Percentiles rank a stretch among this genome's conserved stretches.
Evolutionary conservation across 192 early-diverging fungal species (phyloP).

Genomic region (Rhizophagus prolifer): DNA sequence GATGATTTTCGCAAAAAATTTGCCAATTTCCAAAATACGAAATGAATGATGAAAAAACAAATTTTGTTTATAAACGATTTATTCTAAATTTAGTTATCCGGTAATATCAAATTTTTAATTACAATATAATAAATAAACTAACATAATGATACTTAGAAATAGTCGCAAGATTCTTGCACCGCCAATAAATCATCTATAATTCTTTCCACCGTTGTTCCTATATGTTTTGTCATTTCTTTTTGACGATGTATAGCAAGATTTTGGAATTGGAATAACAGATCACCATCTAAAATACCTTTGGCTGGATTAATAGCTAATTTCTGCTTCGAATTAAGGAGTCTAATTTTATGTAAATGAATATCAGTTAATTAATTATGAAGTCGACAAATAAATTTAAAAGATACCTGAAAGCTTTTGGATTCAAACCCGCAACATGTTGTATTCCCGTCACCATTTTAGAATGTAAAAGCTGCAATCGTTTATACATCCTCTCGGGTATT

Average conservation of each 20-base stretch:
- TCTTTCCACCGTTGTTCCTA: slow-evolving; percentile 80
- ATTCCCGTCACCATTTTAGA: slow-evolving; percentile 81
- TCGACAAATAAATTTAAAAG: slow-evolving; percentile 28
- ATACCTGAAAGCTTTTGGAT: slow-evolving; percentile 88
- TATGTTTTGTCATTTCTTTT: slow-evolving; percentile 83
- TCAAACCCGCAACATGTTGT: slow-evolving; percentile 84
- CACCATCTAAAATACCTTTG: slow-evolving; percentile 82
- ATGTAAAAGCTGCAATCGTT: slow-evolving; percentile 81
- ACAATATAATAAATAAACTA: not conserved
- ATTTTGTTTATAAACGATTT: too few relatives aligned
- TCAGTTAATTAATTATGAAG: not conserved
- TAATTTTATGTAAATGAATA: not conserved
- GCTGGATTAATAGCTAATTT: slow-evolving; percentile 72
- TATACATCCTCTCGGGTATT: slow-evolving; percentile 89
- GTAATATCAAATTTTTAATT: not conserved
- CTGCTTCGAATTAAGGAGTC: slow-evolving; percentile 53
- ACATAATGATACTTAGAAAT: slow-evolving; percentile 54
- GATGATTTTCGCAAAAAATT: slow-evolving; percentile 61
- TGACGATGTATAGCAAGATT: slow-evolving; percentile 68
- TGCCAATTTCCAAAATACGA: slow-evolving; percentile 1
- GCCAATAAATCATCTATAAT: slow-evolving; percentile 82
- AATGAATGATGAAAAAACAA: too few relatives aligned
- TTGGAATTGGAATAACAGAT: slow-evolving; percentile 74
- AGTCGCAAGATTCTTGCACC: slow-evolving; percentile 61
- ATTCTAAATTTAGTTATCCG: too few relatives aligned